phyloP scores from a whole-genome alignment of 2,329 filamentous ascomycete species.

The Penicillium sp. region DNA sequence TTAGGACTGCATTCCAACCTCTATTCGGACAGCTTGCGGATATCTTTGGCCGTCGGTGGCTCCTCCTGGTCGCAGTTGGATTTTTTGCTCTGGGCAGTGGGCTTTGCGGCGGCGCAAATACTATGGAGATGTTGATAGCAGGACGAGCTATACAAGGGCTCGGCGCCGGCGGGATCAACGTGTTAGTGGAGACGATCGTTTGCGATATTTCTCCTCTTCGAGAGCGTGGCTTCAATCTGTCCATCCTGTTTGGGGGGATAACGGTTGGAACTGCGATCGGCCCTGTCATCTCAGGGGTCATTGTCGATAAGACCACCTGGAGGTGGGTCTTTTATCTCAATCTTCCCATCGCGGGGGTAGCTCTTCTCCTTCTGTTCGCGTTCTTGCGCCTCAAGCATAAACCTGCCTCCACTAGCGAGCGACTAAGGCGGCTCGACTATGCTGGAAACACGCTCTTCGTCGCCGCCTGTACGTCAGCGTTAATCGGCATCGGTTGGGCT shows the following conservation, averaged over 20 bases:
- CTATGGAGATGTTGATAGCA: constrained; percentile 37
- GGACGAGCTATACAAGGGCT: constrained; percentile 49
- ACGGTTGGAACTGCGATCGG: constrained; percentile 30
- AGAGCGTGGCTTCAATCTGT: constrained; percentile 32
- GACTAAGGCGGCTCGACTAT: constrained; percentile 19
- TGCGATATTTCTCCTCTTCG: constrained; percentile 44
- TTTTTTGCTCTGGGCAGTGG: constrained; percentile 51
- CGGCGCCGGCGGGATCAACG: constrained; percentile 49
- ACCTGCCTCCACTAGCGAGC: neutral
- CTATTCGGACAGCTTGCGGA: constrained; percentile 17
- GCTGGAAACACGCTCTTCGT: constrained; percentile 23
- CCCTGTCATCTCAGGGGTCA: constrained; percentile 36
- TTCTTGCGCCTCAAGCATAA: constrained; percentile 9
- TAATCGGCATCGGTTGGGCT: constrained; percentile 27
- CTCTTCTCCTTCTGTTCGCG: constrained; percentile 18
- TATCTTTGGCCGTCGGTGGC: constrained; percentile 49
- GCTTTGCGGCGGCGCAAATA: constrained; percentile 38
- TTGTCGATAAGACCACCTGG: constrained; percentile 30
- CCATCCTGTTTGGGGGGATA: constrained; percentile 28
- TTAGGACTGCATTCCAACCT: neutral
- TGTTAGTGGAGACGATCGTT: constrained; percentile 44
- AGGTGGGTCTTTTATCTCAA: constrained; percentile 38
- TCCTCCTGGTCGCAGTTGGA: constrained; percentile 44
- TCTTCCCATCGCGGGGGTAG: constrained; percentile 30
- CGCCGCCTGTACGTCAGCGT: constrained; percentile 15